These are phyloP conservation scores for Boletus mariae DNA, from an alignment of 1,284 basidiomycete species.

Conservation along the genomic window DNA sequence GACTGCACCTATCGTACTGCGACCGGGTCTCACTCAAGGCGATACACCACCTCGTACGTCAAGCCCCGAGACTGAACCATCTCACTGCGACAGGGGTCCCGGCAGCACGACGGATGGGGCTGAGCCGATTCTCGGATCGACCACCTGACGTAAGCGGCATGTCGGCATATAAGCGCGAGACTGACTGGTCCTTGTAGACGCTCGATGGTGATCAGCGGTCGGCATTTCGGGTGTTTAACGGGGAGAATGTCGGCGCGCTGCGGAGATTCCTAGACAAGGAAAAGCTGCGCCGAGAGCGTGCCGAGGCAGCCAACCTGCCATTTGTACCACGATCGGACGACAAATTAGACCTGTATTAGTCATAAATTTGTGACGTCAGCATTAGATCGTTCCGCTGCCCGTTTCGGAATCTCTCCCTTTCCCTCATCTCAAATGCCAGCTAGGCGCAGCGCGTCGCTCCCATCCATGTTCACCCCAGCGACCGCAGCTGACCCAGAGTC, in stretches of 20 bases:
- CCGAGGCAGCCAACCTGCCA: constrained; percentile 55
- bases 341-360: constrained; percentile 52
- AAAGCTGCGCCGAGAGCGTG: constrained; percentile 48
- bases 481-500: constrained; percentile 34
- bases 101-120: constrained; percentile 68
- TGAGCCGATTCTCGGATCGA: constrained; percentile 77
- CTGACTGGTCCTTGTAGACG: constrained; percentile 35
- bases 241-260: constrained; percentile 64
- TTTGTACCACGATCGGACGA: constrained; percentile 60
- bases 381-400: background rate
- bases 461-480: constrained; percentile 18
- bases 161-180: constrained; percentile 10
- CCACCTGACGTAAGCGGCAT: constrained; percentile 58
- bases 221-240: constrained; percentile 82
- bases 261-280: constrained; percentile 66
- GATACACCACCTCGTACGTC: constrained; percentile 70
- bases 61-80: constrained; percentile 65
- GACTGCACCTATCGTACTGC: constrained; percentile 88
- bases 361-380: constrained; percentile 16
- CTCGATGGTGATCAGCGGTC: constrained; percentile 60
- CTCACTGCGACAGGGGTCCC: constrained; percentile 82
- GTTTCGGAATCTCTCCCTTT: background rate
- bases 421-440: background rate
- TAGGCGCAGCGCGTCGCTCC: constrained; percentile 36
- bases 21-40: constrained; percentile 77